Base-by-base conservation (phyloP, 257 asterid genomes). In the Nicotiana tomentosiformis region DNA sequence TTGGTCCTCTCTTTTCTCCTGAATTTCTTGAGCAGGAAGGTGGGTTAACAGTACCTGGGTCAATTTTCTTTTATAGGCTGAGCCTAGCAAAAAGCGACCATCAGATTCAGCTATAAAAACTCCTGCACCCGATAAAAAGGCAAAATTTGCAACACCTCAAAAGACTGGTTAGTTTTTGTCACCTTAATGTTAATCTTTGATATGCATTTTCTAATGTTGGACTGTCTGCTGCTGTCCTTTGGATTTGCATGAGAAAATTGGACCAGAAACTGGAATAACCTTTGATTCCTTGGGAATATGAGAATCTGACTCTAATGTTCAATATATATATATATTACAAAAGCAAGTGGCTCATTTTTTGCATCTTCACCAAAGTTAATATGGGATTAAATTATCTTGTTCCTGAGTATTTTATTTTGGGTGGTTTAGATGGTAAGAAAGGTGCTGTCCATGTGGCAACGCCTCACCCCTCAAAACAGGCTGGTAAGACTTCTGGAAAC, bases 381-480 rank as follows among this genome's bases (percentile, higher is more conserved):
- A 43, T 43, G 60, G 30, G 43, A 49, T 74, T 55, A 7, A 12
- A 23, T 49, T 16, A 49, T 46, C 76, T 30, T 66, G 7, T 30
- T 26, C 11, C 74, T 58, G 70, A 61, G 10, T 17, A 29, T 30
- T 78, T 23, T 39, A 39, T 80, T 62, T 62, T 46, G 65, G 29
- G 76, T 33, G 78, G 43, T 81, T 72, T 85, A 94, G 98, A 93
- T 87, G 94, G 93, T 64, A 96, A 94, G 86, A 96, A 96, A 80
- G 91, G 85, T 37, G 79, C 86, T 83, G 94, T 43, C 20, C 99
- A 94, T 78, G 97, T 93, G 58, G 98, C 92, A 43, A 96, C 99
- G 1, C 99, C 99, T 79, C 89, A 96, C 82, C 99, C 99, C 5
- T 83, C 97, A 39, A 95, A 95, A 87, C 90, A 90, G 85, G 91